These are phyloP conservation scores for Penicillium sp. DNA, from an alignment of 2,329 filamentous ascomycete genomes.

Conservation along the genomic window DNA sequence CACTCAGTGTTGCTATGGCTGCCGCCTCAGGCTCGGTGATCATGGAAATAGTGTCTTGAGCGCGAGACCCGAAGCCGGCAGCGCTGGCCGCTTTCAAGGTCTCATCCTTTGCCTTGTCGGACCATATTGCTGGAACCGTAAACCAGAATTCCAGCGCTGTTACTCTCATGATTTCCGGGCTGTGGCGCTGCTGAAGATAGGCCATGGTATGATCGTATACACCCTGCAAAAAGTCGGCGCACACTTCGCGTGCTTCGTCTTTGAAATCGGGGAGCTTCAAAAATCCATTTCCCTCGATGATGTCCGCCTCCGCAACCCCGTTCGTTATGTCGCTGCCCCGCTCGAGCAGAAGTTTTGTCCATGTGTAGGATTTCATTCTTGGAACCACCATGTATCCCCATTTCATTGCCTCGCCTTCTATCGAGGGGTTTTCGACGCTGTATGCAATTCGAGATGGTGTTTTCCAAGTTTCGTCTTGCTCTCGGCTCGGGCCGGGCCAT, in stretches of 20 bases:
- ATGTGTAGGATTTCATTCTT: constrained; percentile 25
- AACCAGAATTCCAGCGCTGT: constrained; percentile 27
- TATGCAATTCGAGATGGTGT: constrained; percentile 31
- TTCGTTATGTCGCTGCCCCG: constrained; percentile 9
- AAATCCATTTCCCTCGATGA: no score
- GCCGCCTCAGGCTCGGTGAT: constrained; percentile 28
- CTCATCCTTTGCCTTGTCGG: constrained; percentile 24
- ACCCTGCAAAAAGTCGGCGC: constrained; percentile 24
- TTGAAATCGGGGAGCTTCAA: constrained; percentile 22
- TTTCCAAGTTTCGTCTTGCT: constrained; percentile 21
- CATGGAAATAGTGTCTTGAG: constrained; percentile 13
- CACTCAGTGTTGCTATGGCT: constrained; percentile 16
- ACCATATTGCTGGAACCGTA: constrained; percentile 35
- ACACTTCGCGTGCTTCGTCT: constrained; percentile 20
- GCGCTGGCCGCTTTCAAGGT: constrained; percentile 11
- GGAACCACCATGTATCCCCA: constrained; percentile 31
- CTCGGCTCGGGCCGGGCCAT: constrained; percentile 24
- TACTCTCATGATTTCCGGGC: constrained; percentile 10
- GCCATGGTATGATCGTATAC: constrained; percentile 23
- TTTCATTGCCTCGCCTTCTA: neutral
- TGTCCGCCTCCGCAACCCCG: no score
- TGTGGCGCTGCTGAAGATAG: constrained; percentile 17
- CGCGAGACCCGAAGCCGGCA: constrained; percentile 12
- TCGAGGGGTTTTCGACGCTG: constrained; percentile 16
- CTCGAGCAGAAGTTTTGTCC: constrained; percentile 35